Evolutionary conservation across 768 basidiomycete species (phyloP).

Genomic region (Termitomyces sp.): DNA sequence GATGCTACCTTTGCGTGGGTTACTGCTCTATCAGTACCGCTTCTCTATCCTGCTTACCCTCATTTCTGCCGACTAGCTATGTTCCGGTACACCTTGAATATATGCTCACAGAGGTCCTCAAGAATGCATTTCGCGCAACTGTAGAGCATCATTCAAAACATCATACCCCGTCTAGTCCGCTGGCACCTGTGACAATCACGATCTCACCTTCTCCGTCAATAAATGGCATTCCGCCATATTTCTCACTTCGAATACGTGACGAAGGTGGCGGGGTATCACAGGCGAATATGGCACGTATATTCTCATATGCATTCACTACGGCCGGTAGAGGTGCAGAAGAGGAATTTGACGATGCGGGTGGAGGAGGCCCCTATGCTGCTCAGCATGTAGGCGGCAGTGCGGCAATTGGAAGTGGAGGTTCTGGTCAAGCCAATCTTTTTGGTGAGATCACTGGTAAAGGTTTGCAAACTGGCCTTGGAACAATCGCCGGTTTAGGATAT

Average conservation of each 20-base stretch:
- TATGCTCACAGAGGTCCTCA: conserved; percentile 85
- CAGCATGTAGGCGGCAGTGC: conserved; percentile 75
- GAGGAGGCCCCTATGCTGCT: conserved; percentile 74
- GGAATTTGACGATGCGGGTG: conserved; percentile 36
- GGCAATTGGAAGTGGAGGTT: conserved; percentile 42
- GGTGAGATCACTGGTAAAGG: conserved; percentile 77
- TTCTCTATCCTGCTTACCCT: conserved; percentile 2
- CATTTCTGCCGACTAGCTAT: conserved; percentile 37
- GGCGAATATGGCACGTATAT: conserved; percentile 71
- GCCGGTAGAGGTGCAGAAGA: conserved; percentile 50
- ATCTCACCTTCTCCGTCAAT: conserved; percentile 52
- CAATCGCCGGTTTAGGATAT: conserved; percentile 86
- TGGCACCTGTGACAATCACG: conserved; percentile 71
- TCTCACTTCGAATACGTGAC: conserved; percentile 80
- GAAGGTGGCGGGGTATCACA: conserved; percentile 84
- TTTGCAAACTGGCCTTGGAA: conserved; percentile 79
- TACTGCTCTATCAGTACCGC: background rate
- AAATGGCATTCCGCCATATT: conserved; percentile 37
- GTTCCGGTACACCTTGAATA: conserved; percentile 91
- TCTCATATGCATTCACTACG: conserved; percentile 91
- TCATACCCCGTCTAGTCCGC: conserved; percentile 28
- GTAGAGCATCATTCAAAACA: conserved; percentile 66
- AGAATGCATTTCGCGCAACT: conserved; percentile 89
- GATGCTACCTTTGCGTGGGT: conserved; percentile 79
- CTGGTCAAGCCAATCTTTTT: conserved; percentile 57